Conservation (phyloP, 2,329 filamentous ascomycete genomes). For the Chalaropsis ovoidea region DNA sequence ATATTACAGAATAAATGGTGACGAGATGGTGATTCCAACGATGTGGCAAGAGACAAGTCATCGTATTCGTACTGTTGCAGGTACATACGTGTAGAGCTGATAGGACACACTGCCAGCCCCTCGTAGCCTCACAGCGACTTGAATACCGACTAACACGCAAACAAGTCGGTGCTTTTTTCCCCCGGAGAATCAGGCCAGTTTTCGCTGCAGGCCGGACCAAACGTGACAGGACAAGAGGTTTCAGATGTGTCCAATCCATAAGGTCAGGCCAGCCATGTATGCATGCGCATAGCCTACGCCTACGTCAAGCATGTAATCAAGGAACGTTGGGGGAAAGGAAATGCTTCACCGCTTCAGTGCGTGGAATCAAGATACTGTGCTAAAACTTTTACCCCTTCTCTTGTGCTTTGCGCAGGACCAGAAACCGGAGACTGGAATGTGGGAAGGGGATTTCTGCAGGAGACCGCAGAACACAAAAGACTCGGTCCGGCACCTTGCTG, state of each 20-base stretch:
- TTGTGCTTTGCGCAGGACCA: not conserved
- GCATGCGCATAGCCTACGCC: not conserved
- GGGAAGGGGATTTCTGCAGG: not conserved
- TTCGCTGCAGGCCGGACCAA: not conserved
- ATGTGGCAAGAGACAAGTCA: too few relatives aligned
- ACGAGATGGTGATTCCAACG: too few relatives aligned
- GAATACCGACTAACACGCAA: not conserved
- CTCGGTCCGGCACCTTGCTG: too few relatives aligned
- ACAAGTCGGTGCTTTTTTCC: not conserved
- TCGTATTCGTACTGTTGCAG: too few relatives aligned
- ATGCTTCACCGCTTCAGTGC: conserved; percentile 17
- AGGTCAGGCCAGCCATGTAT: conserved; percentile 6
- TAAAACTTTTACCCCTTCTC: conserved; percentile 13
- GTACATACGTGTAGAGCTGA: too few relatives aligned
- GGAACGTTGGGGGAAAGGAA: not conserved
- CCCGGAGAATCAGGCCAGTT: not conserved
- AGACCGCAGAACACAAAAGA: too few relatives aligned
- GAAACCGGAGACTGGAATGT: not conserved
- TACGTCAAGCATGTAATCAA: conserved; percentile 8
- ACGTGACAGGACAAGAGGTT: not conserved
- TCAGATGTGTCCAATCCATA: not conserved
- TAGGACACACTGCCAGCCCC: too few relatives aligned
- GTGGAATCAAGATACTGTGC: conserved; percentile 17
- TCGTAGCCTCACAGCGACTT: too few relatives aligned
- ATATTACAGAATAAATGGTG: too few relatives aligned